Evolutionary conservation across 768 basidiomycete species (phyloP).

Genomic region (Russula ochroleuca): DNA sequence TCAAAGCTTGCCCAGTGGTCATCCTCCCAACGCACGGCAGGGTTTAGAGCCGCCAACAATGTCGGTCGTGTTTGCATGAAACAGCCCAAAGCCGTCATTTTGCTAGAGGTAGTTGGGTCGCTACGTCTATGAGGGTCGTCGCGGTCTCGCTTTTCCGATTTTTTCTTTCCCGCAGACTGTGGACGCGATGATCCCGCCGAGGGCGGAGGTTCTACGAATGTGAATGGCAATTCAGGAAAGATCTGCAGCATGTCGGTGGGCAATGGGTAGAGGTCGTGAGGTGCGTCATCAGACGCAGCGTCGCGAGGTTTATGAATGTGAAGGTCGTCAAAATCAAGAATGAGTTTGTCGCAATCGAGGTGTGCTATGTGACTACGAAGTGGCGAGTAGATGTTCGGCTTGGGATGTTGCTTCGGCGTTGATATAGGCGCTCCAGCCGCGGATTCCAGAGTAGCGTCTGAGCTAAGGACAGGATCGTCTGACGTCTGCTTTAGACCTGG

Average conservation of each 20-base stretch:
- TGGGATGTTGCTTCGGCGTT: slow-evolving; percentile 34
- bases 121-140: slow-evolving; percentile 70
- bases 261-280: slow-evolving; percentile 32
- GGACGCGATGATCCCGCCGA: slow-evolving; percentile 6
- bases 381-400: slow-evolving; percentile 48
- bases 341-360: slow-evolving; percentile 42
- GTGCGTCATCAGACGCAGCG: neutral
- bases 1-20: slow-evolving; percentile 64
- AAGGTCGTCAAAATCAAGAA: slow-evolving; percentile 51
- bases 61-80: slow-evolving; percentile 84
- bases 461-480: slow-evolving; percentile 19
- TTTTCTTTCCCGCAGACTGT: slow-evolving; percentile 34
- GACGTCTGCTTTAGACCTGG: slow-evolving; percentile 23
- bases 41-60: slow-evolving; percentile 78
- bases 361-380: slow-evolving; percentile 56
- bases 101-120: slow-evolving; percentile 76
- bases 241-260: slow-evolving; percentile 57
- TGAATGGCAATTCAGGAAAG: slow-evolving; percentile 78
- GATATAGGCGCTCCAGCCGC: slow-evolving; percentile 12
- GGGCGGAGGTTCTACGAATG: slow-evolving; percentile 45
- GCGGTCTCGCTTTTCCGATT: slow-evolving; percentile 48
- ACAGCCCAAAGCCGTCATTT: slow-evolving; percentile 65
- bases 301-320: slow-evolving; percentile 31
- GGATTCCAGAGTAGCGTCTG: neutral
- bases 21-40: slow-evolving; percentile 66